Base-by-base conservation (phyloP, 805 yeast species). In the Pichia eremophila region DNA sequence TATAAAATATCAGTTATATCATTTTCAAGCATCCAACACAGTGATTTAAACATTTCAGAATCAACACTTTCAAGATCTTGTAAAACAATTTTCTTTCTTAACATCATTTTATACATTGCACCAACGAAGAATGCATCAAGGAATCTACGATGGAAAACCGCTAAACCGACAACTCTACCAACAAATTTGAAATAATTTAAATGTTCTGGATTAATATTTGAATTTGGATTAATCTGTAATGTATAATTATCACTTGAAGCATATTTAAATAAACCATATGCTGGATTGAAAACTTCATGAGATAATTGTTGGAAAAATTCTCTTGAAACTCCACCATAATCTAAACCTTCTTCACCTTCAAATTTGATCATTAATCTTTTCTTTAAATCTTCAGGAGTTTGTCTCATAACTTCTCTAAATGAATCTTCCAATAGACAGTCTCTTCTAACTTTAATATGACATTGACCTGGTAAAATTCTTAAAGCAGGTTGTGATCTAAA, bases 61-160 rank as follows among this genome's bases (percentile, higher is more conserved):
- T 93, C 99, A 51, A 95, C 97, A 68, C 97, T 95, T 68, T 93
- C 99, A 95, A 93, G 85, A 69, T 93, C 99, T 66, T 87, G 95
- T 56, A 93, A 72, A 2, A 88, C 91, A 56, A 93, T 96, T 72
- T 89, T 89, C 68, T 93, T 93, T 63, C 81, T 87, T 58, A 93
- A 74, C 85, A 93, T 88, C 97, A 93, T 88, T 72, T 93, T 93
- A 70, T 93, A 93, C 66, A 93, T 79, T 1, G 99, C 98, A 56
- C 96, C 96, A 59, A 95, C 96, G 67, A 93, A 93, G 77, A 93
- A 93, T 0, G 98, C 98, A 67, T 93, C 99, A 64, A 93, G 71
- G 72, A 93, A 93, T 66, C 99, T 79, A 67, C 99, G 81, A 66
- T 93, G 99, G 89, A 93, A 93, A 18, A 93, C 95, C 67, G 97